Percentiles rank a stretch among this genome's conserved stretches.
These are phyloP conservation scores for Ceratocystis destructans DNA, from an alignment of 2,329 filamentous ascomycete species.

Conservation along the genomic window DNA sequence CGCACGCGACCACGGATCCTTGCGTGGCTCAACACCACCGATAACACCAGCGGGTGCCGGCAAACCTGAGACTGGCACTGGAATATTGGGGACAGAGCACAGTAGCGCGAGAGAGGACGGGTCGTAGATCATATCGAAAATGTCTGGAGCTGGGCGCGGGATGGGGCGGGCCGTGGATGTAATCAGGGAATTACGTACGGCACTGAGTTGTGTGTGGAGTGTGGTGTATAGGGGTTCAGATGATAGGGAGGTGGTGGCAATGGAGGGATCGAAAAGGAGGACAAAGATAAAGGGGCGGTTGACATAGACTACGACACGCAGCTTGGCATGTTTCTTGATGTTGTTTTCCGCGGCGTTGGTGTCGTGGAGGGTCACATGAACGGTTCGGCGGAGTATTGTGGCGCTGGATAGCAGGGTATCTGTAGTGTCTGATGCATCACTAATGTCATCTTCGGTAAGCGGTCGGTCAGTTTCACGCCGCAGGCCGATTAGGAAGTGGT, in stretches of 20 bases:
- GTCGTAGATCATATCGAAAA: conserved; percentile 51
- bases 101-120: conserved; percentile 41
- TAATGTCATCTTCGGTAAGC: conserved; percentile 24
- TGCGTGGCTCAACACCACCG: conserved; percentile 20
- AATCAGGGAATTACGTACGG: conserved; percentile 43
- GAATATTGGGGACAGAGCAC: conserved; percentile 54
- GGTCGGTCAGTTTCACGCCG: conserved; percentile 47
- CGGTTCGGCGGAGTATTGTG: conserved; percentile 11
- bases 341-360: conserved; percentile 33
- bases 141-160: conserved; percentile 34
- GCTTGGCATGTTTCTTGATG: conserved; percentile 28
- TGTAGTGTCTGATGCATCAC: conserved; percentile 25
- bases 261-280: conserved; percentile 51
- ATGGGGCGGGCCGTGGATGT: conserved; percentile 44
- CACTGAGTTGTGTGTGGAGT: conserved; percentile 46
- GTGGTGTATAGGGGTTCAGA: conserved; percentile 44
- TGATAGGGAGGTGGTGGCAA: conserved; percentile 42
- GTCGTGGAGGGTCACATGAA: conserved; percentile 26
- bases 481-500: conserved; percentile 53
- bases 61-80: conserved; percentile 30
- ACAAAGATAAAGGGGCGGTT: conserved; percentile 65
- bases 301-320: conserved; percentile 60
- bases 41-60: conserved; percentile 20
- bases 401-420: conserved; percentile 34
- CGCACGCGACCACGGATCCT: conserved; percentile 39